Percentiles rank a stretch among this genome's conserved stretches.
phyloP scores from a whole-genome alignment of 768 basidiomycete genomes.

The Trichaptum fuscoviolaceum region DNA sequence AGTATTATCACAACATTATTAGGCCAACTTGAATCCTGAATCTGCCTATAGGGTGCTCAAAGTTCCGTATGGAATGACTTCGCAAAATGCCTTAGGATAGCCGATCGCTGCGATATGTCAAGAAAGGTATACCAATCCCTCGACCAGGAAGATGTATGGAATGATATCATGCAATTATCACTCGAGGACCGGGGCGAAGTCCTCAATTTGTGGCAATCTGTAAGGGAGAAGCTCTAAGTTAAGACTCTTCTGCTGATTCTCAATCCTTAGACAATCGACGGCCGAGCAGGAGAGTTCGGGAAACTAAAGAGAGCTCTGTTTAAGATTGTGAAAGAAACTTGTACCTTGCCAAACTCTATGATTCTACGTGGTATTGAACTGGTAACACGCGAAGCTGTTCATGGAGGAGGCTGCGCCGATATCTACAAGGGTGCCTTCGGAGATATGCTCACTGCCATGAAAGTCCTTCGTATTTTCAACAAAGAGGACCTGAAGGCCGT shows the following conservation, averaged over 20 bases:
- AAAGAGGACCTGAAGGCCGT: background rate
- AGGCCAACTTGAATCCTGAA: background rate
- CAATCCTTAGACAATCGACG: background rate
- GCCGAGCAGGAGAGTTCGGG: background rate
- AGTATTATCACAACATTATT: background rate
- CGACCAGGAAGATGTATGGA: background rate
- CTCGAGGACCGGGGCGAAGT: background rate
- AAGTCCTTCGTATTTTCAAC: slow-evolving; percentile 3
- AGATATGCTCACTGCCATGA: background rate
- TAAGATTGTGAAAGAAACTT: background rate
- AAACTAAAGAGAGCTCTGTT: background rate
- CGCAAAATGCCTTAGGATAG: background rate
- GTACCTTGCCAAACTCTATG: background rate
- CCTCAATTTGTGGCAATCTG: background rate
- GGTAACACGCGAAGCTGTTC: background rate
- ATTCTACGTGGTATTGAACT: background rate
- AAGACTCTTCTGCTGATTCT: background rate
- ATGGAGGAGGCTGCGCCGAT: slow-evolving; percentile 1
- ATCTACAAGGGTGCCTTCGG: background rate
- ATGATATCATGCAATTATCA: background rate
- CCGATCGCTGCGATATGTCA: background rate
- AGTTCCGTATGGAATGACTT: background rate
- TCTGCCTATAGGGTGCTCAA: background rate
- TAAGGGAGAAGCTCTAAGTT: background rate
- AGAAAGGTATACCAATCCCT: background rate